A percentile compares a stretch with the other conserved stretches of the same genome.
Conservation (phyloP, 352 stramenopile species). For the Phytopythium montanum region DNA sequence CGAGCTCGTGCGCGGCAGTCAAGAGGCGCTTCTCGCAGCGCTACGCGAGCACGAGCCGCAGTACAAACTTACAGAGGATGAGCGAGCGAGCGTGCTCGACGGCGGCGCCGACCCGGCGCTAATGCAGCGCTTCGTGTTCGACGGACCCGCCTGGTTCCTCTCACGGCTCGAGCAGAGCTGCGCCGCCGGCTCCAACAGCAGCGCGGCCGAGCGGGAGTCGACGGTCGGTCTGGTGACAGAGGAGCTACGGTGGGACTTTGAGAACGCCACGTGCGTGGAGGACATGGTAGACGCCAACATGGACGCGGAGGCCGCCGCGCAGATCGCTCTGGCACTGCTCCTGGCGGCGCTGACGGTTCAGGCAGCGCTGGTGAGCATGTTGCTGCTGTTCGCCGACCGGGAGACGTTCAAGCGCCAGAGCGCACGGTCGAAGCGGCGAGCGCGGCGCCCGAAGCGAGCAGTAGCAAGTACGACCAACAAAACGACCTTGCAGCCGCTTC, state of each 20-base stretch:
- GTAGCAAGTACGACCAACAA: neutral
- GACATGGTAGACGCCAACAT: conserved; percentile 1
- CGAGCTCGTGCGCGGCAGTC: conserved; percentile 21
- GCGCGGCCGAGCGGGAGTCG: neutral
- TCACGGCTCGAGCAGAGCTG: conserved; percentile 33
- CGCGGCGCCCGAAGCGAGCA: neutral
- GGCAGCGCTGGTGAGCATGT: conserved; percentile 3
- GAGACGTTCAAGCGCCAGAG: neutral
- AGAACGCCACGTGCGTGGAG: conserved; percentile 12
- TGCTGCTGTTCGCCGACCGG: conserved; percentile 6
- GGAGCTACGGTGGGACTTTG: conserved; percentile 32
- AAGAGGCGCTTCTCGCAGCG: conserved; percentile 19
- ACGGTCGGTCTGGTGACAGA: conserved; percentile 9
- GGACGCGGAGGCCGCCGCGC: neutral
- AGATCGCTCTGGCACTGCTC: conserved; percentile 2
- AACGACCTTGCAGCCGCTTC: neutral
- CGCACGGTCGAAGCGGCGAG: neutral
- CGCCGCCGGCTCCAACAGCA: neutral
- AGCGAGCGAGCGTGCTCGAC: conserved; percentile 31
- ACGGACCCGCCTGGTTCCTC: conserved; percentile 42
- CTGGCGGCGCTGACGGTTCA: conserved; percentile 5
- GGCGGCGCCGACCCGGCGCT: conserved; percentile 33
- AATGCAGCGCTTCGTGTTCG: conserved; percentile 44
- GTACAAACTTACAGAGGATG: conserved; percentile 15
- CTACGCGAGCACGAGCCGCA: conserved; percentile 2